Percentiles rank a stretch among this genome's conserved stretches.
phyloP scores from a whole-genome alignment of 805 yeast species.

The Candida incommunis region DNA sequence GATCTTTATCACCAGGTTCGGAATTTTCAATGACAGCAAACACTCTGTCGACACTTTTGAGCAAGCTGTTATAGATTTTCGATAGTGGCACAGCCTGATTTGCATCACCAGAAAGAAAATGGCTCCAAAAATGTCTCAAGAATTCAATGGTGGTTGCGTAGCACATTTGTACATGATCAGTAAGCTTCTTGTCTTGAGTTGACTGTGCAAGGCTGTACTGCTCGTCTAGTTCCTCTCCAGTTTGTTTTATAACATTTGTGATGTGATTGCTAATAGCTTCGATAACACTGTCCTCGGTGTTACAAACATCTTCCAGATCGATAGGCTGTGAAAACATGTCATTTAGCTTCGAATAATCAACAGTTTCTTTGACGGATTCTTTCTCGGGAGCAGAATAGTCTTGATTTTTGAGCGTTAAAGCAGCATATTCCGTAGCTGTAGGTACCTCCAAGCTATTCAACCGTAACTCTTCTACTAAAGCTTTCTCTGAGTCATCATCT shows the following conservation, averaged over 20 bases:
- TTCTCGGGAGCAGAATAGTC: conserved; percentile 4
- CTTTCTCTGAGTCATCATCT: conserved; percentile 21
- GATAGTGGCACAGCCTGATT: conserved; percentile 30
- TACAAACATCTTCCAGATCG: conserved; percentile 65
- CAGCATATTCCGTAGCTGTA: conserved; percentile 3
- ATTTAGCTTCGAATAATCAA: conserved; percentile 24
- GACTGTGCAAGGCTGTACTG: conserved; percentile 1
- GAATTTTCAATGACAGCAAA: conserved; percentile 19
- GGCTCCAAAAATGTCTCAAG: conserved; percentile 55
- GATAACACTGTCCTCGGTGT: conserved; percentile 6
- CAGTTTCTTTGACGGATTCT: conserved; percentile 1
- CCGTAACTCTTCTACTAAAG: conserved; percentile 13
- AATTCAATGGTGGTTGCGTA: conserved; percentile 69
- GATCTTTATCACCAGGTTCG: conserved; percentile 8
- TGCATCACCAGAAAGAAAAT: conserved; percentile 19
- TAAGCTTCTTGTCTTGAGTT: conserved; percentile 18
- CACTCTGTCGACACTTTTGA: conserved; percentile 34
- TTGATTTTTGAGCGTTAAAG: conserved; percentile 3
- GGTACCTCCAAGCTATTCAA: conserved; percentile 15
- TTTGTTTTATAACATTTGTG: background rate
- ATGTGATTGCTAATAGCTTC: conserved; percentile 5
- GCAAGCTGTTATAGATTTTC: conserved; percentile 33
- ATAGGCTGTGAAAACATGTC: conserved; percentile 67
- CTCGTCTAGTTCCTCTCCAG: background rate
- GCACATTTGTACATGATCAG: conserved; percentile 42